Conservation (phyloP, 2,329 filamentous ascomycete species). For the Geosmithia putterillii region DNA sequence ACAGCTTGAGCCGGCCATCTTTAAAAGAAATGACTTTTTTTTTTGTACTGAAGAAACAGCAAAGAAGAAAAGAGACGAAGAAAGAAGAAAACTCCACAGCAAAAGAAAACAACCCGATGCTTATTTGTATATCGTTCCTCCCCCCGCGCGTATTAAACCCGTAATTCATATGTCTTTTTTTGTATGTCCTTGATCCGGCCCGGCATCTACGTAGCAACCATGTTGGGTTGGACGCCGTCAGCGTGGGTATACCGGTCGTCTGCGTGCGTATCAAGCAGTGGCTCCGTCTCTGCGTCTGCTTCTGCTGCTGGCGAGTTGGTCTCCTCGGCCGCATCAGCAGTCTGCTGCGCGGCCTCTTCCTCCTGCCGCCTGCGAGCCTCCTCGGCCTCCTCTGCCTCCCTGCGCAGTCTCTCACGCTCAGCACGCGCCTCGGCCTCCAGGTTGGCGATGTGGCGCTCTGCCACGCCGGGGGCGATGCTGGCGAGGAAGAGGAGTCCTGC, state of each 20-base stretch:
- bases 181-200: no score
- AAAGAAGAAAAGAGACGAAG: no score
- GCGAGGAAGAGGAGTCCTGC: conserved; percentile 51
- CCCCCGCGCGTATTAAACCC: no score
- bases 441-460: conserved; percentile 51
- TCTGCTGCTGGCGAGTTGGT: neutral
- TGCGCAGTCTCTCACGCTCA: conserved; percentile 30
- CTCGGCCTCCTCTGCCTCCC: conserved; percentile 25
- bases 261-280: neutral
- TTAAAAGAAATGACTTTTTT: no score
- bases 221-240: conserved; percentile 4
- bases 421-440: conserved; percentile 38
- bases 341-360: conserved; percentile 11
- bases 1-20: no score
- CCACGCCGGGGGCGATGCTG: conserved; percentile 53
- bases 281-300: conserved; percentile 4
- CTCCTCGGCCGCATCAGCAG: neutral
- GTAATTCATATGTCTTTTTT: no score
- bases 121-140: no score
- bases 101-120: no score
- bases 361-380: conserved; percentile 16
- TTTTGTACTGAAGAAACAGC: no score
- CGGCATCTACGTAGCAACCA: neutral
- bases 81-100: no score
- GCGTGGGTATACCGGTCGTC: conserved; percentile 4